These are phyloP conservation scores for Crithidia acanthocephali DNA, from an alignment of 208 protist species.

Conservation along the genomic window DNA sequence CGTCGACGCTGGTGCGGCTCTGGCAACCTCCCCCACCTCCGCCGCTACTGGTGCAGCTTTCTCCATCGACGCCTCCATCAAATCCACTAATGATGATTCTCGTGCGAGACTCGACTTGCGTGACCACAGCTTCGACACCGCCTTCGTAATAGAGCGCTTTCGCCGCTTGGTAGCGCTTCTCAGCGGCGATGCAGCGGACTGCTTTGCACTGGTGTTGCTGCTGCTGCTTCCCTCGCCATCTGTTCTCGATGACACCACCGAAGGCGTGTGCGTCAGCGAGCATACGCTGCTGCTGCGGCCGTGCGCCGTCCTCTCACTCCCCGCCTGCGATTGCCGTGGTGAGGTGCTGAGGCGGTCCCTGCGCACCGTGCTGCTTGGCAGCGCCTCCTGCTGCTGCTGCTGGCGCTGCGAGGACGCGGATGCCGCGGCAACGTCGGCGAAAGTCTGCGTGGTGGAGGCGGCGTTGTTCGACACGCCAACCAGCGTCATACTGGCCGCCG, in stretches of 20 bases:
- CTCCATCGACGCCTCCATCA: no score
- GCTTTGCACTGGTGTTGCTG: background rate
- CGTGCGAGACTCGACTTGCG: background rate
- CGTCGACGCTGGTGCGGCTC: background rate
- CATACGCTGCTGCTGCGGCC: background rate
- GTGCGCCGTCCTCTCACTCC: background rate
- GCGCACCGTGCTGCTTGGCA: background rate
- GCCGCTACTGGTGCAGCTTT: no score
- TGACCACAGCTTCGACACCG: slow-evolving; percentile 9
- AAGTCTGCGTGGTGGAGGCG: slow-evolving; percentile 2
- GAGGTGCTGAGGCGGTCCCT: background rate
- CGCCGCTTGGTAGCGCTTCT: background rate
- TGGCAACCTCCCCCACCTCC: no score
- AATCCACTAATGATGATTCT: no score
- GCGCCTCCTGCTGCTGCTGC: background rate
- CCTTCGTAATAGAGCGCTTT: background rate
- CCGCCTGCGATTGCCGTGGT: background rate
- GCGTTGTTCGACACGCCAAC: background rate
- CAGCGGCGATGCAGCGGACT: background rate
- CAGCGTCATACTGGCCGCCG: background rate
- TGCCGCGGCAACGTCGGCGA: background rate
- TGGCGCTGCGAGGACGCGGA: background rate
- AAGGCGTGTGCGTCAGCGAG: background rate
- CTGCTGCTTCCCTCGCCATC: background rate
- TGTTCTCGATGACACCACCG: background rate